Percentiles rank a stretch among this genome's conserved stretches.
Evolutionary conservation across 495 filamentous ascomycete species (phyloP).

Genomic region (Extremus antarcticus): DNA sequence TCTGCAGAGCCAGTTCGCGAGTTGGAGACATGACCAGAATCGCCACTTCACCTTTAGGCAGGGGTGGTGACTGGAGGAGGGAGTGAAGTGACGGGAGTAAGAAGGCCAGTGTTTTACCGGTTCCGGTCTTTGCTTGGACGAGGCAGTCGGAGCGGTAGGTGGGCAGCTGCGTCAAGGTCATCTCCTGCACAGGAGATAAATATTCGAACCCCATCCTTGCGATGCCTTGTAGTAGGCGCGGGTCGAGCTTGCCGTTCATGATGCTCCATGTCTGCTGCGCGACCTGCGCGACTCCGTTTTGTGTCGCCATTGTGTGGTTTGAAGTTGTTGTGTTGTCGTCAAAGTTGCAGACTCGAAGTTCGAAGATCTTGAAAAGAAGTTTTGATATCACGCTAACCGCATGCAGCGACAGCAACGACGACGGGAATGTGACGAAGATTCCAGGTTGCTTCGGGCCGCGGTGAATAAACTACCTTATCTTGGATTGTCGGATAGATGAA

Average conservation of each 20-base stretch:
- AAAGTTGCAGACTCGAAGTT: too few relatives aligned
- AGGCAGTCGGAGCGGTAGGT: conserved; percentile 51
- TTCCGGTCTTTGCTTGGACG: conserved; percentile 37
- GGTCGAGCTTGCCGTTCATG: neutral
- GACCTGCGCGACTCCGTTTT: neutral
- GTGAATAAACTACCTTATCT: too few relatives aligned
- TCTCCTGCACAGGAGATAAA: conserved; percentile 43
- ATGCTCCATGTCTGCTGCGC: neutral
- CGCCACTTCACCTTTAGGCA: conserved; percentile 55
- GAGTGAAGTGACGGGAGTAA: conserved; percentile 30
- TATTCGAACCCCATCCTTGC: neutral
- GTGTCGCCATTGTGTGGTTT: neutral
- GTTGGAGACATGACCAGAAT: conserved; percentile 89
- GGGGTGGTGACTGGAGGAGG: conserved; percentile 39
- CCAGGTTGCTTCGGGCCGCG: too few relatives aligned
- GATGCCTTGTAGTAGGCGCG: neutral
- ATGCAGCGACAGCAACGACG: too few relatives aligned
- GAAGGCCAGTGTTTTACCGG: conserved; percentile 37
- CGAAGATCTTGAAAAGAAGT: too few relatives aligned
- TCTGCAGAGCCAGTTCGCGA: conserved; percentile 89
- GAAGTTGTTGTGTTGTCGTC: too few relatives aligned
- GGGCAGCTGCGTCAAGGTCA: conserved; percentile 42
- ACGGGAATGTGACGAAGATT: too few relatives aligned
- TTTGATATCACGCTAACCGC: too few relatives aligned
- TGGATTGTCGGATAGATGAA: too few relatives aligned